Percentiles rank a stretch among this genome's conserved stretches.
Evolutionary conservation across 2,329 filamentous ascomycete genomes (phyloP).

Genomic region (Dryadomyces quercivorus): DNA sequence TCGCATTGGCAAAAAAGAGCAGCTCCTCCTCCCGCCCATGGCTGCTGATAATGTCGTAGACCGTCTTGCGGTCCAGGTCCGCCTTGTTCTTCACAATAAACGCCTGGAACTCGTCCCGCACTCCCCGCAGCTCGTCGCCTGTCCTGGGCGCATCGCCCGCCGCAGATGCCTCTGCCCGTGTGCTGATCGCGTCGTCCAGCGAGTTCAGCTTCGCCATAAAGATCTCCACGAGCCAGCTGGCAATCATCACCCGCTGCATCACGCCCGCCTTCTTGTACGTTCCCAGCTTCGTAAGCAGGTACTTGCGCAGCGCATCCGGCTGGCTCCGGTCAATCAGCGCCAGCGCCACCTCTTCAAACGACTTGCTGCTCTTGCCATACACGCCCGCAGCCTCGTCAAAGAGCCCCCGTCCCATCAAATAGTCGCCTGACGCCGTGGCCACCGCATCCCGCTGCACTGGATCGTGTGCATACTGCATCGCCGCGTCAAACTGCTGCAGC

Average conservation of each 20-base stretch:
- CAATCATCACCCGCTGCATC: conserved; percentile 94
- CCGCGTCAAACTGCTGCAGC: conserved; percentile 76
- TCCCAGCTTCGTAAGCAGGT: conserved; percentile 72
- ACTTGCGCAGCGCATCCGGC: conserved; percentile 81
- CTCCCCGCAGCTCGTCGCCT: conserved; percentile 54
- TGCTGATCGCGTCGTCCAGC: conserved; percentile 86
- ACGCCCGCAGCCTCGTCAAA: conserved; percentile 79
- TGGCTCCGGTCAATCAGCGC: conserved; percentile 83
- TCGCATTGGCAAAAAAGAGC: conserved; percentile 75
- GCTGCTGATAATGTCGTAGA: conserved; percentile 91
- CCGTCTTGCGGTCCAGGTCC: conserved; percentile 82
- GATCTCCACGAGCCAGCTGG: conserved; percentile 87
- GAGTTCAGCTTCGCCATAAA: conserved; percentile 97
- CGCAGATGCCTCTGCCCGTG: conserved; percentile 69
- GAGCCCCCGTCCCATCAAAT: conserved; percentile 67
- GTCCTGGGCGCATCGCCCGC: conserved; percentile 47
- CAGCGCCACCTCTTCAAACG: conserved; percentile 90
- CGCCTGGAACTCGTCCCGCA: conserved; percentile 72
- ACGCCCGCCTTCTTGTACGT: conserved; percentile 68
- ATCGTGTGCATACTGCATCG: conserved; percentile 73
- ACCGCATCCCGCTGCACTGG: conserved; percentile 78
- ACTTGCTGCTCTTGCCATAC: conserved; percentile 91
- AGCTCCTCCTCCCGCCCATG: conserved; percentile 91
- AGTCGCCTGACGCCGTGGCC: conserved; percentile 82
- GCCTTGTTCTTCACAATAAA: conserved; percentile 77